Percentiles rank a stretch among this genome's conserved stretches.
Conservation (phyloP, 2,329 filamentous ascomycete species). For the Polytolypa hystricis region DNA sequence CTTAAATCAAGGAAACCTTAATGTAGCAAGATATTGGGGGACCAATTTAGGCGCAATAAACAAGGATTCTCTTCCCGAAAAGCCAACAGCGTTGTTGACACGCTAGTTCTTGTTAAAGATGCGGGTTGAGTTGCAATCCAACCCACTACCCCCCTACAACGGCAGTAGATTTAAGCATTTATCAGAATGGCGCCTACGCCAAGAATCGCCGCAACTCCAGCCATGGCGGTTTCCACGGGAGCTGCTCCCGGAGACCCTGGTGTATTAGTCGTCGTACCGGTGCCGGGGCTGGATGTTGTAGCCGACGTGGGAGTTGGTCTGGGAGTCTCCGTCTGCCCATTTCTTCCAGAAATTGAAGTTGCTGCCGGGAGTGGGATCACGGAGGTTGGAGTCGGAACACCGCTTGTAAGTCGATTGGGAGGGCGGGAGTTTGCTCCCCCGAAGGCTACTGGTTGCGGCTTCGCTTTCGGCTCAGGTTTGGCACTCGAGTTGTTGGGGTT, state of each 20-base stretch:
- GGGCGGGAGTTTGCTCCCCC: conserved; percentile 40
- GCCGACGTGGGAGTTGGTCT: too few relatives aligned
- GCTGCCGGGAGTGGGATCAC: conserved; percentile 20
- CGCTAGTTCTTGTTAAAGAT: background rate
- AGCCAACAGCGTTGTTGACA: too few relatives aligned
- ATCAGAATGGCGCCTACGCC: conserved; percentile 30
- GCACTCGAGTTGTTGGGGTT: conserved; percentile 43
- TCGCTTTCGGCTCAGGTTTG: conserved; percentile 36
- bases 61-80: too few relatives aligned
- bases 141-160: too few relatives aligned
- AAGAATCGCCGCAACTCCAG: conserved; percentile 39
- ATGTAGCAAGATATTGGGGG: too few relatives aligned
- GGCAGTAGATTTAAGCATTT: too few relatives aligned
- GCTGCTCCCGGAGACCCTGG: conserved; percentile 11
- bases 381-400: conserved; percentile 38
- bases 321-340: conserved; percentile 12
- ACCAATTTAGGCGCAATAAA: too few relatives aligned
- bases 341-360: conserved; percentile 17
- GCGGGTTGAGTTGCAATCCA: background rate
- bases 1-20: too few relatives aligned
- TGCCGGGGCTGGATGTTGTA: background rate
- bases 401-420: conserved; percentile 45
- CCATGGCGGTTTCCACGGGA: conserved; percentile 25
- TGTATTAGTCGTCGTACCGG: background rate
- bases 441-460: conserved; percentile 38